Evolutionary conservation across 1,139 yeast genomes (phyloP), one percentile per base, ranked within the genome.

Genomic region (Geotrichum macrosporum): DNA sequence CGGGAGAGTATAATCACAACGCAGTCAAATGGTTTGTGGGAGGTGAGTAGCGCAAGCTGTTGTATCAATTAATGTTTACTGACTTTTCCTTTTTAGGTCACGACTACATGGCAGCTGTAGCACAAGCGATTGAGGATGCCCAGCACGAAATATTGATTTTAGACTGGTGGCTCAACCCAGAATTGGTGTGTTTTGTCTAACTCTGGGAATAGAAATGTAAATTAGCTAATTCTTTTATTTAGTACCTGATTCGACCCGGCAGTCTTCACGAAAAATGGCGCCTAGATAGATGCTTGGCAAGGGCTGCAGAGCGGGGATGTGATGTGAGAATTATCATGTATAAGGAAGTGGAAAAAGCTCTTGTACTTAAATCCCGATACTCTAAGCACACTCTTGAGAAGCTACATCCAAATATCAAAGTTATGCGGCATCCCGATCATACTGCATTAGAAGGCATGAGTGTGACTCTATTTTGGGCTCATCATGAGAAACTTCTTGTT

Each of bases 161-260:
- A 57, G 84, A 78, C 59, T 78, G 84, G 84, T 78, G 83, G 84
- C 62, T 78, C 12, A 72, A 80, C 2, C 84, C 84, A 0, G 83
- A 78, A 55, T 57, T 78, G 9, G 53, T 50, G 45, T 12, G 50
- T 39, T 10, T 31, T 9, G 3, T 13, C 3, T 15, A 6, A 8
- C 12, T 35, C 16, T n/a, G 29, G 20, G 22, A 6, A 26, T 15
- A n/a, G 6, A 34, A 18, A 5, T 22, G 9, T 18, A 9, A 31
- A n/a, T 3, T 3, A 15, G n/a, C 42, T 26, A 22, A 21, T n/a
- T n/a, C 18, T 31, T 36, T 19, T 26, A 12, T 24, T 20, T 19
- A 50, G 54, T 78, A 78, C 53, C 65, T 78, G 56, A 69, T 83
- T 55, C 65, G 84, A 51, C 83, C 84, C 0, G 81, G 81, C 0